Conservation (phyloP, 2,329 filamentous ascomycete species). For the Ophiostoma piceae region DNA sequence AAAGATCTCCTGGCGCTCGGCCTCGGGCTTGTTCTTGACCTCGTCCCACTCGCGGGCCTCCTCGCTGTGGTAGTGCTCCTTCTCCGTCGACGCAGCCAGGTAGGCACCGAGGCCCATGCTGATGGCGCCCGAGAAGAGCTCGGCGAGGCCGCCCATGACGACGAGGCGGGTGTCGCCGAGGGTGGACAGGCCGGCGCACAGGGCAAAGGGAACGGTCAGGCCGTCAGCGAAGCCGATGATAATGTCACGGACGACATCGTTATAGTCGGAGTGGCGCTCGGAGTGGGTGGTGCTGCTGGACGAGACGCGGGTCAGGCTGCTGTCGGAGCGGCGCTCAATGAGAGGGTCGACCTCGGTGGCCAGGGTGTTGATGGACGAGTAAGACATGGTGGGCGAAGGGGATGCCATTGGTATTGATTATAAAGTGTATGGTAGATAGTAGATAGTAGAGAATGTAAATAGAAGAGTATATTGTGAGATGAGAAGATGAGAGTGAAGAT, state of each 20-base stretch:
- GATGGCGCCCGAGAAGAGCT: conserved; percentile 70
- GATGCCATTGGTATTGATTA: background rate
- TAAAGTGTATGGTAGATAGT: background rate
- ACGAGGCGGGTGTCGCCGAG: conserved; percentile 61
- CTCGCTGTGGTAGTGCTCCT: conserved; percentile 47
- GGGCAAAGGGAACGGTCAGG: conserved; percentile 72
- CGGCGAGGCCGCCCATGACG: conserved; percentile 67
- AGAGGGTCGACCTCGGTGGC: conserved; percentile 26
- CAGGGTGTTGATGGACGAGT: conserved; percentile 16
- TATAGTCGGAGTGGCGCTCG: conserved; percentile 35
- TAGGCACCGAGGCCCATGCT: conserved; percentile 74
- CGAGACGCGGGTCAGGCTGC: conserved; percentile 25
- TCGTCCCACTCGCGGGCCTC: conserved; percentile 43
- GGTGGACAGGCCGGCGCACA: conserved; percentile 66
- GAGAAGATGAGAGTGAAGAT: background rate
- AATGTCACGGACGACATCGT: conserved; percentile 53
- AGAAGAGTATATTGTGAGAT: background rate
- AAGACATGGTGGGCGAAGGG: conserved; percentile 17
- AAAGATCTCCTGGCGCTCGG: conserved; percentile 46
- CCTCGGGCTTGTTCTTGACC: conserved; percentile 38
- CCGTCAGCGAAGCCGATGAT: conserved; percentile 76
- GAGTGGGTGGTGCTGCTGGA: conserved; percentile 22
- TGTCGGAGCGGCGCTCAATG: conserved; percentile 27
- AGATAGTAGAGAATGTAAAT: background rate
- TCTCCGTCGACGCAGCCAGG: conserved; percentile 58